phyloP scores from a whole-genome alignment of 805 yeast species.

The Monosporozyma aerobia region DNA sequence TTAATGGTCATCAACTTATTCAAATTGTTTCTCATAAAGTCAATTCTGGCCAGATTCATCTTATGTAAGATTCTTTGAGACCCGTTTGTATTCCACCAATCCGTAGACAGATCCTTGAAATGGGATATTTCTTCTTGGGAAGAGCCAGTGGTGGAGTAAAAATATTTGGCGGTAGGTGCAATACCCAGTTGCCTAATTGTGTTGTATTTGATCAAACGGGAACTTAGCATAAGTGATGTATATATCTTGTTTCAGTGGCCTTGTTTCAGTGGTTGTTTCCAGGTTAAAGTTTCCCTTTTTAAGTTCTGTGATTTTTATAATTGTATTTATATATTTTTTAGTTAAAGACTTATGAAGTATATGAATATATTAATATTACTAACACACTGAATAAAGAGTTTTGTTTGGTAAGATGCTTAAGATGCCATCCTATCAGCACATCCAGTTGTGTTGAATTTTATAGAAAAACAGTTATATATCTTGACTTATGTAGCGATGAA shows the following conservation, averaged over 20 bases:
- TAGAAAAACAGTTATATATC: too few relatives aligned
- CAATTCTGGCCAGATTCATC: conserved; percentile 87
- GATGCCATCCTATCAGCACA: too few relatives aligned
- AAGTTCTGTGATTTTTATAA: background rate
- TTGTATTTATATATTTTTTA: background rate
- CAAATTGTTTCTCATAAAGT: conserved; percentile 64
- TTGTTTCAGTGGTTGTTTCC: background rate
- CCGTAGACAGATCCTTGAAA: conserved; percentile 75
- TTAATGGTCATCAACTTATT: conserved; percentile 20
- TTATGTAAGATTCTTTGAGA: conserved; percentile 89
- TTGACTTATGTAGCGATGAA: background rate
- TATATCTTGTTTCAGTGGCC: background rate
- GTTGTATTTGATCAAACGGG: background rate
- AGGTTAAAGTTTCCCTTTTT: background rate
- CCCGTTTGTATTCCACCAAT: conserved; percentile 98
- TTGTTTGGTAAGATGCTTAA: too few relatives aligned
- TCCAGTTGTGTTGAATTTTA: too few relatives aligned
- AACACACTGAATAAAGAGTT: too few relatives aligned
- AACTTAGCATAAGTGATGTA: background rate
- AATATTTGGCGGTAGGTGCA: background rate
- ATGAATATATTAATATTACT: too few relatives aligned
- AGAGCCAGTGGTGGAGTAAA: conserved; percentile 9
- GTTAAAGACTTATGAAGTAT: background rate
- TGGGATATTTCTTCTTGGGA: conserved; percentile 60
- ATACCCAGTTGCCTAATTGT: background rate